Percentiles rank a stretch among this genome's conserved stretches.
Conservation (phyloP, 371 early-diverging fungal species). For the Mucor mucedo region DNA sequence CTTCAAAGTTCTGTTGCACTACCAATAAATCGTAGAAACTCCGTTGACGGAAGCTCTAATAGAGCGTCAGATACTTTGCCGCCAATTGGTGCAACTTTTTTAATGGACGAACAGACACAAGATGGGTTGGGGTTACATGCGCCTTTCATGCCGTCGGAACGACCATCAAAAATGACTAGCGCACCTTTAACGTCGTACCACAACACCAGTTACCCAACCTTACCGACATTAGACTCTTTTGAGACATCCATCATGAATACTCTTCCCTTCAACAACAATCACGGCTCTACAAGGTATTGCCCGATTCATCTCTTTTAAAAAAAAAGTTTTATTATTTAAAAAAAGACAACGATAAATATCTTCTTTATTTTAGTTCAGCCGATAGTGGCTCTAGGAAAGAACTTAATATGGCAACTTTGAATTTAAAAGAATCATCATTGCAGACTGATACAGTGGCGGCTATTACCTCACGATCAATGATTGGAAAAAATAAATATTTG, state of each 20-base stretch:
- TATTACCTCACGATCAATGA: neutral
- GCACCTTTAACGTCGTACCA: neutral
- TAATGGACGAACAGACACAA: neutral
- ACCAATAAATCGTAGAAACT: neutral
- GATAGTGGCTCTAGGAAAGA: neutral
- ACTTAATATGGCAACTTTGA: neutral
- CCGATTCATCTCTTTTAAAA: neutral
- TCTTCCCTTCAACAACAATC: constrained; percentile 2
- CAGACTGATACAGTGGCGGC: neutral
- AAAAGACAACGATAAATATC: neutral
- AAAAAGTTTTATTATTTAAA: neutral
- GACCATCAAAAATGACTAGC: neutral
- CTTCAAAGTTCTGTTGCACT: neutral
- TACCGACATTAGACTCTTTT: constrained; percentile 13
- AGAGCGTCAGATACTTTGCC: constrained; percentile 6
- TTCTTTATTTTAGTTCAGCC: neutral
- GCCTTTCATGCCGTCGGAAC: neutral
- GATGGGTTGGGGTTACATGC: neutral
- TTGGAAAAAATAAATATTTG: neutral
- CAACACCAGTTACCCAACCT: neutral
- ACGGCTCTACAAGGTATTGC: neutral
- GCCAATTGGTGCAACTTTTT: constrained; percentile 1
- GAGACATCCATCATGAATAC: constrained; percentile 4
- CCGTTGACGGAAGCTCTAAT: neutral
- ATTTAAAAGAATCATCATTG: neutral